Evolutionary conservation across 2,329 filamentous ascomycete species (phyloP).

Genomic region (Hymenoscyphus occultus): DNA sequence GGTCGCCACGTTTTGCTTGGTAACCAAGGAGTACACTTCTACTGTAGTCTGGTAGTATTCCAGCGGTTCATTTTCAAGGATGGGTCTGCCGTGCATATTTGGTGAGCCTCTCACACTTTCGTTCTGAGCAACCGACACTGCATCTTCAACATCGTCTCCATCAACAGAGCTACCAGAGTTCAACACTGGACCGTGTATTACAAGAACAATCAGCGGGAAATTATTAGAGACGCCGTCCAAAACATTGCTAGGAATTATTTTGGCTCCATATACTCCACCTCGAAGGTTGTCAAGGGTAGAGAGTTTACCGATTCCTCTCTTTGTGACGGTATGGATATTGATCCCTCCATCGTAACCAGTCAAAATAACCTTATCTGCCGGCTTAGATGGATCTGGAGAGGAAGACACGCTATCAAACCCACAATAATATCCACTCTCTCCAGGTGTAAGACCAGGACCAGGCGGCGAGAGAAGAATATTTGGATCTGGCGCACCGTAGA

Average conservation of each 20-base stretch:
- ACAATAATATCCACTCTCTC: slow-evolving; percentile 72
- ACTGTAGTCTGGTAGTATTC: slow-evolving; percentile 81
- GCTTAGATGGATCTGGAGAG: slow-evolving; percentile 32
- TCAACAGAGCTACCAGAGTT: slow-evolving; percentile 24
- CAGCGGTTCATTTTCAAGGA: slow-evolving; percentile 39
- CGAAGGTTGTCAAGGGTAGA: slow-evolving; percentile 72
- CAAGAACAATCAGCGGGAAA: slow-evolving; percentile 74
- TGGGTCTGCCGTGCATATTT: slow-evolving; percentile 39
- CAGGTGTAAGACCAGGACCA: slow-evolving; percentile 56
- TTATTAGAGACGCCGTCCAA: slow-evolving; percentile 51
- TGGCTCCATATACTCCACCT: slow-evolving; percentile 78
- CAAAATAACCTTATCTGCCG: slow-evolving; percentile 63
- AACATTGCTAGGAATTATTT: slow-evolving; percentile 70
- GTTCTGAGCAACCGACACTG: slow-evolving; percentile 18
- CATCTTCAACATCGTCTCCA: slow-evolving; percentile 26
- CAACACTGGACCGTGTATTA: slow-evolving; percentile 73
- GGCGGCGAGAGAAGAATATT: slow-evolving; percentile 53
- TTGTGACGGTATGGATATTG: slow-evolving; percentile 71
- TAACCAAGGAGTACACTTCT: slow-evolving; percentile 81
- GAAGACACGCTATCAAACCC: slow-evolving; percentile 70
- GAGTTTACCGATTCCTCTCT: slow-evolving; percentile 66
- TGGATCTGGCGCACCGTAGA: slow-evolving; percentile 71
- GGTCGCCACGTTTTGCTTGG: slow-evolving; percentile 67
- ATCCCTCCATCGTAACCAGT: slow-evolving; percentile 78
- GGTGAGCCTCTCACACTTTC: slow-evolving; percentile 34